Percentiles rank a stretch among this genome's conserved stretches.
These are phyloP conservation scores for Puccinia triticina DNA, from an alignment of 1,284 basidiomycete species.

Conservation along the genomic window DNA sequence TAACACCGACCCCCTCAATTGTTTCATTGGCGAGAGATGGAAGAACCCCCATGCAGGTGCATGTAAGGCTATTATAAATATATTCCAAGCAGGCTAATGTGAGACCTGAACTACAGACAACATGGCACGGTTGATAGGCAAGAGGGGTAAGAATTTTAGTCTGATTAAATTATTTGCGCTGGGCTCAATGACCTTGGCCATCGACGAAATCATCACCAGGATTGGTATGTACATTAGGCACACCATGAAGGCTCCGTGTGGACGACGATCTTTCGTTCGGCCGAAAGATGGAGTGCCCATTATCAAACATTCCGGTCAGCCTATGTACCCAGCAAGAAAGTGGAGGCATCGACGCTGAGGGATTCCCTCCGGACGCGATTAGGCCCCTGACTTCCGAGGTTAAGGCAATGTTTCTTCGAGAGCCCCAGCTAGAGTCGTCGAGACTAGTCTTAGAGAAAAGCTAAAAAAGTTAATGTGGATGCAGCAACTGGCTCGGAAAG, in stretches of 20 bases:
- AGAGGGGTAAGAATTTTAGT: not conserved
- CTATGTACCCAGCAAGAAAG: not conserved
- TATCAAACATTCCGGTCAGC: not conserved
- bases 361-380: not conserved
- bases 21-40: not conserved
- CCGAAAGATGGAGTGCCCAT: not conserved
- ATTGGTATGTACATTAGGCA: not conserved
- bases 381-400: constrained; percentile 1
- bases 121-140: not conserved
- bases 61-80: not conserved
- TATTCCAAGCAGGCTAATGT: not conserved
- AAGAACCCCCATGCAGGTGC: not conserved
- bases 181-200: not conserved
- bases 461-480: not conserved
- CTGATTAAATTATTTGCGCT: not conserved
- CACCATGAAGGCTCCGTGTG: not conserved
- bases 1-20: not conserved
- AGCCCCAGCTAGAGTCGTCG: not conserved
- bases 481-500: not conserved
- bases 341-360: not conserved
- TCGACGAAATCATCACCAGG: no score
- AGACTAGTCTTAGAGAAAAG: constrained; percentile 9
- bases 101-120: not conserved
- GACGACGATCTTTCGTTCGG: not conserved
- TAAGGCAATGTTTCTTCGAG: not conserved